These are phyloP conservation scores for Trichoderma koningiopsis DNA, from an alignment of 2,329 filamentous ascomycete species.

Conservation along the genomic window DNA sequence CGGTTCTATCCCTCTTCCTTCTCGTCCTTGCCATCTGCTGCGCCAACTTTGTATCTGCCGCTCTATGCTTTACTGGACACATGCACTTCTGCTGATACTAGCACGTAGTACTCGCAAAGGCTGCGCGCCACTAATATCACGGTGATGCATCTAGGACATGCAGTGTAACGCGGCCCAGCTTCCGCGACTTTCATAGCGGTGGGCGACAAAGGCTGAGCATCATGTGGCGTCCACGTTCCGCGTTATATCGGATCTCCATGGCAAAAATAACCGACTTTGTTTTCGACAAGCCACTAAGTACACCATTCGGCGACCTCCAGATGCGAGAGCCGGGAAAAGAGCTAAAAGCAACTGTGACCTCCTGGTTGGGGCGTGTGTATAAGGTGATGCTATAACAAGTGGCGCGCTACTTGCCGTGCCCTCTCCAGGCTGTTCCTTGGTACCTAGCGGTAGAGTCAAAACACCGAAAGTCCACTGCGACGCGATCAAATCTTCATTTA, in stretches of 20 bases:
- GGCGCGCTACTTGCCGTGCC: background rate
- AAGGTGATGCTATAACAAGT: background rate
- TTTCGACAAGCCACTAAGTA: slow-evolving; percentile 6
- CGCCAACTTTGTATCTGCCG: background rate
- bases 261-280: slow-evolving; percentile 3
- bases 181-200: background rate
- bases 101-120: background rate
- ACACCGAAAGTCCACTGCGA: background rate
- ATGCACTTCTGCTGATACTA: background rate
- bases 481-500: background rate
- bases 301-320: background rate
- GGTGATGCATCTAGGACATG: background rate
- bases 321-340: background rate
- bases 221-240: slow-evolving; percentile 22
- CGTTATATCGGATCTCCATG: slow-evolving; percentile 14
- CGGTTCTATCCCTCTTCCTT: background rate
- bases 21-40: background rate
- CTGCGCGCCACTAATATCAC: slow-evolving; percentile 8
- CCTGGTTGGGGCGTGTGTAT: background rate
- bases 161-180: background rate
- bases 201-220: slow-evolving; percentile 11
- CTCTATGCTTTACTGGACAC: background rate
- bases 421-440: background rate
- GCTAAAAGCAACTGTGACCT: background rate
- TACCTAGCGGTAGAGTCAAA: background rate